A percentile compares a stretch with the other conserved stretches of the same genome.
Evolutionary conservation across 2,329 filamentous ascomycete genomes (phyloP).

Genomic region (Daldinia eschscholtzii): DNA sequence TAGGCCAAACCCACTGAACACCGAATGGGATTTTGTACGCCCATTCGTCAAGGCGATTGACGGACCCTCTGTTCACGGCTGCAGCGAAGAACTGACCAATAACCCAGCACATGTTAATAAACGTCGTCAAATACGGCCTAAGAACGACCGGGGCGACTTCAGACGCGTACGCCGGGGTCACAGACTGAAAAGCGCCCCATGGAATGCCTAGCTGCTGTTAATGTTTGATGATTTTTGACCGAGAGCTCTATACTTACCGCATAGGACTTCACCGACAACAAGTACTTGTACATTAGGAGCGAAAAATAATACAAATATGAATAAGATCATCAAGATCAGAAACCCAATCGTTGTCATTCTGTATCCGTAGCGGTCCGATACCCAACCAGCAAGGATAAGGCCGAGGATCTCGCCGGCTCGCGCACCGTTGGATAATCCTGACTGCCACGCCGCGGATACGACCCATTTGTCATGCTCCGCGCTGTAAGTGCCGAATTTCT

Average conservation of each 20-base stretch:
- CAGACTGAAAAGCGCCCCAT: slow-evolving; percentile 65
- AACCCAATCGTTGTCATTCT: slow-evolving; percentile 63
- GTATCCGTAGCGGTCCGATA: slow-evolving; percentile 65
- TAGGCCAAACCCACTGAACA: slow-evolving; percentile 66
- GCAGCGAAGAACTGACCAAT: slow-evolving; percentile 66
- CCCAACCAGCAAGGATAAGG: slow-evolving; percentile 65
- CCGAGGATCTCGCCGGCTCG: slow-evolving; percentile 68
- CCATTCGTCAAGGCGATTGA: slow-evolving; percentile 58
- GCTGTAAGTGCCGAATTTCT: slow-evolving; percentile 60
- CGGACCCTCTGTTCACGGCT: slow-evolving; percentile 60
- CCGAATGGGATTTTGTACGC: slow-evolving; percentile 65
- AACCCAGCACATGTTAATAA: slow-evolving; percentile 70
- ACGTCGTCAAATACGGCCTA: slow-evolving; percentile 65
- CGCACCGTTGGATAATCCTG: slow-evolving; percentile 66
- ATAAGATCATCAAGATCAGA: slow-evolving; percentile 60
- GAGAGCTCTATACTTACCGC: slow-evolving; percentile 44
- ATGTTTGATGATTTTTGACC: neutral
- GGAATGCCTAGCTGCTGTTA: slow-evolving; percentile 58
- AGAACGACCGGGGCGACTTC: slow-evolving; percentile 64
- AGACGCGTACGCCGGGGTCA: slow-evolving; percentile 66
- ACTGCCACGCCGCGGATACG: slow-evolving; percentile 69
- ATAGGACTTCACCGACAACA: slow-evolving; percentile 63
- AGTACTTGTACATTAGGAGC: slow-evolving; percentile 61
- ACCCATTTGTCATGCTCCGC: slow-evolving; percentile 56
- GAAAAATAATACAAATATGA: slow-evolving; percentile 68